These are phyloP conservation scores for Rhizopogon roseolus DNA, from an alignment of 768 basidiomycete genomes.

Conservation along the genomic window DNA sequence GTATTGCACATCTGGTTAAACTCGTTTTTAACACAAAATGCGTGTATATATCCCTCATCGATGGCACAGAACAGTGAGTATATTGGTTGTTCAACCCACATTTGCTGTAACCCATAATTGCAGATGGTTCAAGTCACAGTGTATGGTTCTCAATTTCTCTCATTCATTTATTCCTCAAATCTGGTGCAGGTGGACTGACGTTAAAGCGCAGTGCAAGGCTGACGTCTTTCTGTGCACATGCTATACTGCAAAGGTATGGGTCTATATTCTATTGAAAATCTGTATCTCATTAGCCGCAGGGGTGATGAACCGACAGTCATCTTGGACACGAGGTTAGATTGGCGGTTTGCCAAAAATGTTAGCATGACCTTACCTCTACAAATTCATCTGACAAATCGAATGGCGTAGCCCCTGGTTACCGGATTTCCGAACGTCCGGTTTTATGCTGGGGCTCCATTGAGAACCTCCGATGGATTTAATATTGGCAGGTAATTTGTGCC, in stretches of 20 bases:
- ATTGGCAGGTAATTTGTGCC: constrained; percentile 65
- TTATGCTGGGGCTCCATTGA: constrained; percentile 87
- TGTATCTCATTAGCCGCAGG: constrained; percentile 29
- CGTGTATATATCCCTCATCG: constrained; percentile 79
- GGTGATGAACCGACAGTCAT: constrained; percentile 87
- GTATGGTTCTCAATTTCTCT: constrained; percentile 36
- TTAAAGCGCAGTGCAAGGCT: constrained; percentile 44
- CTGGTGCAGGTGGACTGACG: constrained; percentile 39
- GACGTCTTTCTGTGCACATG: constrained; percentile 78
- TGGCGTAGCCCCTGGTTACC: constrained; percentile 60
- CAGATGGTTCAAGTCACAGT: constrained; percentile 89
- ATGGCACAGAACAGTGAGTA: constrained; percentile 76
- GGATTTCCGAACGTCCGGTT: constrained; percentile 72
- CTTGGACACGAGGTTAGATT: constrained; percentile 74
- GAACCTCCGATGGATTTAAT: constrained; percentile 87
- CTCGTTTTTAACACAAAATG: constrained; percentile 89
- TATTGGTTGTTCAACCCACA: not conserved
- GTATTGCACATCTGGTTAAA: constrained; percentile 89
- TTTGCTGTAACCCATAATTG: constrained; percentile 5
- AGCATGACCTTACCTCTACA: constrained; percentile 18
- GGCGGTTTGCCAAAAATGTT: constrained; percentile 86
- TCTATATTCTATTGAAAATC: not conserved
- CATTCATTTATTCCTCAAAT: not conserved
- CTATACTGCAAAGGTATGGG: constrained; percentile 71
- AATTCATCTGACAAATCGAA: not conserved